Evolutionary conservation across 306 rosid species (phyloP), one percentile per base, ranked within the genome.

Genomic region (Inga laurina): DNA sequence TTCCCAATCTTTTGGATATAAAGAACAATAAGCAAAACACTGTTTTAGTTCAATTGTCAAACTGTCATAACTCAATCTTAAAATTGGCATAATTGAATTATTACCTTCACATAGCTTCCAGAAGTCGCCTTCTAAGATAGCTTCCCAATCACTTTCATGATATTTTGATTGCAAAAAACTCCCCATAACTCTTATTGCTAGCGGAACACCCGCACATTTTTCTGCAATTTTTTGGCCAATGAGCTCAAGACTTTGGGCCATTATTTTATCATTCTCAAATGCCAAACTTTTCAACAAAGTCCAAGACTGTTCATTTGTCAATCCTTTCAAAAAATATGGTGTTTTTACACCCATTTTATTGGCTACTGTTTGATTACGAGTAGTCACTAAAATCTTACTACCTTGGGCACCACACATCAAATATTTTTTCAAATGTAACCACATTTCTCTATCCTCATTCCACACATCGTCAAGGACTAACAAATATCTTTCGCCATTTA

Each of bases 401-500:
- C 79, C 79, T 56, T 76, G 9, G 39, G 51, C 69, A 34, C 79
- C 62, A 15, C 43, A 48, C 77, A 27, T 74, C 44, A 74, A 32
- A 24, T 24, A 49, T 2, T 18, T 74, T 56, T 18, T 37, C 52
- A 76, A 34, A 1, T 56, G 0, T 10, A 0, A 4, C 79, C 69
- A 76, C 51, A 24, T 54, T 13, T 56, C n/a, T 2, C 8, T 2
- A 76, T 21, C 44, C 21, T 76, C 69, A 56, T 37, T 76, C 79
- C 79, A 76, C 2, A 76, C 52, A 5, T 76, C 79, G 39, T 76
- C 79, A 24, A 76, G 24, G n/a, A 76, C 79, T 18, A 76, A 37
- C 18, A 76, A 37, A 37, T 45, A 56, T 27, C 37, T 76, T 56
- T 35, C 18, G 0, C 35, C 79, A 9, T 57, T 18, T 8, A 76